These are phyloP conservation scores for Fraxinus paxiana DNA, from an alignment of 305 asterid genomes.

Conservation along the genomic window DNA sequence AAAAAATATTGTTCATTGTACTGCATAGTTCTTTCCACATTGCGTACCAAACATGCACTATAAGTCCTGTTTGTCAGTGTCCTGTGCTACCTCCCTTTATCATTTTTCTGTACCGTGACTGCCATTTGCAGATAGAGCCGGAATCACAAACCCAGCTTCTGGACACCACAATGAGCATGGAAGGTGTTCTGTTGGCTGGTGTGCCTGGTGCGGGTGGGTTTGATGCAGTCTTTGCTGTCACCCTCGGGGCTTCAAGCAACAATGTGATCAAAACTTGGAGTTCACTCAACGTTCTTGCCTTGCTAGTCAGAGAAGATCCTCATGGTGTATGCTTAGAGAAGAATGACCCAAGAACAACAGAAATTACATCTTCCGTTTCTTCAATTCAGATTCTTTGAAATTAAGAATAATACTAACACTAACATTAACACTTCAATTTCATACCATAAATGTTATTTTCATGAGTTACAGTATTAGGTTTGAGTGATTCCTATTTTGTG, in stretches of 20 bases:
- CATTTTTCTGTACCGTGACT: constrained; percentile 7
- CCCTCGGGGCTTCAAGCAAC: constrained; percentile 59
- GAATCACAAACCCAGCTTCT: constrained; percentile 75
- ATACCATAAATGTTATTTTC: not conserved
- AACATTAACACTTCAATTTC: not conserved
- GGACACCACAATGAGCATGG: constrained; percentile 68
- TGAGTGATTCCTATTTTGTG: not conserved
- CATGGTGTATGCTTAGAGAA: constrained; percentile 67
- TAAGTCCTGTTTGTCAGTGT: not conserved
- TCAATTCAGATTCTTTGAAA: constrained; percentile 47
- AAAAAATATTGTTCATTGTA: not conserved
- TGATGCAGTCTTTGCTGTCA: constrained; percentile 82
- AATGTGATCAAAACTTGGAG: constrained; percentile 68
- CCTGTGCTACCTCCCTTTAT: constrained; percentile 3
- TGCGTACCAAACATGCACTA: not conserved
- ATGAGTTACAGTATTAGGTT: not conserved
- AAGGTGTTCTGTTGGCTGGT: constrained; percentile 88
- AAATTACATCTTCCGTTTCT: constrained; percentile 54
- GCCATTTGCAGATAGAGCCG: constrained; percentile 71
- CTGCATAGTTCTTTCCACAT: not conserved
- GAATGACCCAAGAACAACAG: constrained; percentile 63
- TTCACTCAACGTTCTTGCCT: constrained; percentile 64
- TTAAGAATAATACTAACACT: not conserved
- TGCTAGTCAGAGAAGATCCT: constrained; percentile 88
- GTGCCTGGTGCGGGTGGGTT: constrained; percentile 99